phyloP scores from a whole-genome alignment of 1,139 yeast species.

The Diutina ranongensis region DNA sequence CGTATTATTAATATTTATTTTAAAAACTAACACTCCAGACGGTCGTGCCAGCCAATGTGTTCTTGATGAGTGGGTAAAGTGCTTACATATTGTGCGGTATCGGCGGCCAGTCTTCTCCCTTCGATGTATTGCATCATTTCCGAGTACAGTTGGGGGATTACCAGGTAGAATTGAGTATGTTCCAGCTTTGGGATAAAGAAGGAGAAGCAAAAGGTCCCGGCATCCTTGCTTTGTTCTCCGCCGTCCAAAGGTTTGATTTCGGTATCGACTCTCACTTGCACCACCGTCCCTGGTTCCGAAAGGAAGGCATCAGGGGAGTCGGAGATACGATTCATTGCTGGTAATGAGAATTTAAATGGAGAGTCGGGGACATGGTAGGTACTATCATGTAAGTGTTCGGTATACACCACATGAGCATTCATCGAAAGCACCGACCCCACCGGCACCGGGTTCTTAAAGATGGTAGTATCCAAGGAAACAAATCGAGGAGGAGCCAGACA shows the following conservation, averaged over 20 bases:
- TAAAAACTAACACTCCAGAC: background rate
- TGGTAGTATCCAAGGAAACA: slow-evolving; percentile 80
- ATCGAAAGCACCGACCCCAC: slow-evolving; percentile 82
- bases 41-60: slow-evolving; percentile 6
- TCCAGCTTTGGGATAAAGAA: slow-evolving; percentile 61
- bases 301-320: slow-evolving; percentile 46
- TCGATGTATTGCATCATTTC: slow-evolving; percentile 90
- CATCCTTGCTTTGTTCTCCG: slow-evolving; percentile 42
- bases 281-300: slow-evolving; percentile 71
- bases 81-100: slow-evolving; percentile 61
- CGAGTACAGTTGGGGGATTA: slow-evolving; percentile 75
- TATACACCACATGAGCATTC: slow-evolving; percentile 74
- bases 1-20: too few species aligned
- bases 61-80: slow-evolving; percentile 14
- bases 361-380: slow-evolving; percentile 18
- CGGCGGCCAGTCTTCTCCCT: slow-evolving; percentile 82
- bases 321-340: slow-evolving; percentile 46
- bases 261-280: slow-evolving; percentile 84
- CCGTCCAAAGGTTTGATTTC: slow-evolving; percentile 58
- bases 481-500: slow-evolving; percentile 77
- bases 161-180: slow-evolving; percentile 43
- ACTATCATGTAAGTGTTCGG: slow-evolving; percentile 53
- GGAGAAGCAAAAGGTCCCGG: slow-evolving; percentile 82
- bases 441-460: slow-evolving; percentile 89
- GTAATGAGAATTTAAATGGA: slow-evolving; percentile 39